These are phyloP conservation scores for Suaeda aralocaspica DNA, from an alignment of 148 eudicot genomes.

Conservation along the genomic window DNA sequence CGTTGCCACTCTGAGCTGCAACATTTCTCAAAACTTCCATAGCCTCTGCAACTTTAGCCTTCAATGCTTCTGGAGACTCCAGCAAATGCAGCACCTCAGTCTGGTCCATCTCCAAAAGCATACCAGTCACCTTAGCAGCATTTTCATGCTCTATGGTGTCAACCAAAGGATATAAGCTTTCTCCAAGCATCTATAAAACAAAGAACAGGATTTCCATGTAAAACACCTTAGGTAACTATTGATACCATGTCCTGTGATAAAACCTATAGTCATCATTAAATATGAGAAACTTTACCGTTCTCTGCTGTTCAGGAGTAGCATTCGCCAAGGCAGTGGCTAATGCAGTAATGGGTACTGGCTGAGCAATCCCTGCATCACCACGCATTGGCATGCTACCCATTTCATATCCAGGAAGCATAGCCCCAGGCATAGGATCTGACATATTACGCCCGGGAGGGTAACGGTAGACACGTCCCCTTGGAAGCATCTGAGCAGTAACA, in stretches of 20 bases:
- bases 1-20: conserved; percentile 44
- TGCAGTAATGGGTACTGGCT: conserved; percentile 72
- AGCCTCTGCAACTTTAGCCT: conserved; percentile 78
- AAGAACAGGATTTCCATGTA: too few relatives aligned
- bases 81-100: conserved; percentile 78
- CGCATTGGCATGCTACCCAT: conserved; percentile 64
- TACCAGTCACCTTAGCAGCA: conserved; percentile 87
- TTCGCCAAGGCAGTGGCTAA: conserved; percentile 80
- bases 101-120: conserved; percentile 92
- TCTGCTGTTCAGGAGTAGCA: conserved; percentile 81
- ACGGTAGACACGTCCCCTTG: conserved; percentile 74
- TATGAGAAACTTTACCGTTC: conserved; percentile 47
- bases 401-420: conserved; percentile 69
- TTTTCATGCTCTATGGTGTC: conserved; percentile 79
- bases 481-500: conserved; percentile 53
- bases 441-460: conserved; percentile 76
- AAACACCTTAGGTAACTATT: too few relatives aligned
- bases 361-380: conserved; percentile 58
- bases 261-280: not conserved
- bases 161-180: conserved; percentile 75
- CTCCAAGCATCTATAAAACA: conserved; percentile 69
- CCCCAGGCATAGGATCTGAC: conserved; percentile 54
- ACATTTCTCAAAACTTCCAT: conserved; percentile 85
- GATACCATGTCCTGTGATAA: not conserved
- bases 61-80: conserved; percentile 84